Evolutionary conservation across 1,284 basidiomycete genomes (phyloP).

Genomic region (Trichosporon ovoides): DNA sequence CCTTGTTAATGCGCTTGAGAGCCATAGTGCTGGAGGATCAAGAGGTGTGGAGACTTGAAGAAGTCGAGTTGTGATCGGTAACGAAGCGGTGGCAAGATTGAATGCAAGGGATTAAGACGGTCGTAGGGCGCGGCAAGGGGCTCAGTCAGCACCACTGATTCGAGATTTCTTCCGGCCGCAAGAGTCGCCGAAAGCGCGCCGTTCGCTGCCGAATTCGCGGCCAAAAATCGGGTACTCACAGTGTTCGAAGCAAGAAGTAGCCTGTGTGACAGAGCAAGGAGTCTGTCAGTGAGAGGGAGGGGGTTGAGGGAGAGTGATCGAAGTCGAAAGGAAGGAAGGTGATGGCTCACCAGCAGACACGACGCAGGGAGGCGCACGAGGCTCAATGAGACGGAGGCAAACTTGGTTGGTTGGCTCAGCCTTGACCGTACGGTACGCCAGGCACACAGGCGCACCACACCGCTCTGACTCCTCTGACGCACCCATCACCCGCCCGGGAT

Average conservation of each 20-base stretch:
- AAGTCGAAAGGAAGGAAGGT: background rate
- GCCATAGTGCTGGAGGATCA: slow-evolving; percentile 60
- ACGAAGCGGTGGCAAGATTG: slow-evolving; percentile 4
- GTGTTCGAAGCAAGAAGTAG: background rate
- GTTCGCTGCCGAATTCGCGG: background rate
- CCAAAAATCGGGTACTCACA: background rate
- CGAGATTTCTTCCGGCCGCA: background rate
- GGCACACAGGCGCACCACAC: too few relatives aligned
- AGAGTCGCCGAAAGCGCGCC: background rate
- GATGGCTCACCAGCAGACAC: slow-evolving; percentile 1
- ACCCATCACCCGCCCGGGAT: background rate
- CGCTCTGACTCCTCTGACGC: too few relatives aligned
- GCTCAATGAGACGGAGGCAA: background rate
- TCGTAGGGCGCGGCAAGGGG: background rate
- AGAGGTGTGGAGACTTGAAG: background rate
- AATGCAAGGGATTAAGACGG: slow-evolving; percentile 3
- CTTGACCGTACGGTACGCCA: background rate
- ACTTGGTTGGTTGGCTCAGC: background rate
- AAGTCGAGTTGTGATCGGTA: background rate
- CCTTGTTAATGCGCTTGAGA: slow-evolving; percentile 98
- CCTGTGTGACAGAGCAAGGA: background rate
- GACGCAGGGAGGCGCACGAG: slow-evolving; percentile 3
- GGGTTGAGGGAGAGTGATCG: background rate
- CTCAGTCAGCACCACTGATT: slow-evolving; percentile 2
- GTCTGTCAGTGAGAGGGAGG: background rate